Evolutionary conservation across 2,329 filamentous ascomycete species (phyloP).

Genomic region (Cladosporium sp.): DNA sequence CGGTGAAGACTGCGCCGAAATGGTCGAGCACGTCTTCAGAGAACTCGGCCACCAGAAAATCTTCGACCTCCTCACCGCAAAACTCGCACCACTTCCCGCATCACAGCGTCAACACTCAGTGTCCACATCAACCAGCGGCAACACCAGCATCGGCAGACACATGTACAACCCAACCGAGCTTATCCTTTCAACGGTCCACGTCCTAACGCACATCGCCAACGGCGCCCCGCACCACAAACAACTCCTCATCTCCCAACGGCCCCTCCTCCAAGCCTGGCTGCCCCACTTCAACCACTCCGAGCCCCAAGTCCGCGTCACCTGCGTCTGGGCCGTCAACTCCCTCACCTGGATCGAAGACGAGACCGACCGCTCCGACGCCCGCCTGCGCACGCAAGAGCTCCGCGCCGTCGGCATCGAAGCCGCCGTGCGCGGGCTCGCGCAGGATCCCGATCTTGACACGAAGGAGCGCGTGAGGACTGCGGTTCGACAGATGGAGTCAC

Average conservation of each 20-base stretch:
- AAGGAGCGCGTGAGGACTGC: conserved; percentile 81
- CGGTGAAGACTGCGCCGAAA: conserved; percentile 60
- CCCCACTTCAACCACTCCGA: conserved; percentile 73
- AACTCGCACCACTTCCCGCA: conserved; percentile 59
- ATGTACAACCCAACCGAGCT: conserved; percentile 59
- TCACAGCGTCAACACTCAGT: conserved; percentile 27
- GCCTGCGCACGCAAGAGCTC: conserved; percentile 68
- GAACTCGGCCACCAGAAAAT: conserved; percentile 75
- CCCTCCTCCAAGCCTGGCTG: conserved; percentile 71
- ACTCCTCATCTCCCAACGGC: conserved; percentile 73
- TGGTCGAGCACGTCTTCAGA: conserved; percentile 83
- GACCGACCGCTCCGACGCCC: conserved; percentile 64
- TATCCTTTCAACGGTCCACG: conserved; percentile 74
- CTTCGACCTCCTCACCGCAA: conserved; percentile 78
- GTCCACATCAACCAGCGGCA: conserved; percentile 34
- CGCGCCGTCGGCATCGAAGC: conserved; percentile 59
- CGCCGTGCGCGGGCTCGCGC: conserved; percentile 33
- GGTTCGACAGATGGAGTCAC: conserved; percentile 62
- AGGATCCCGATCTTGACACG: conserved; percentile 77
- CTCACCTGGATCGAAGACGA: conserved; percentile 80
- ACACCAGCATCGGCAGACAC: conserved; percentile 44
- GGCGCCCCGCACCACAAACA: conserved; percentile 77
- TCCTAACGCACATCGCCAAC: conserved; percentile 86
- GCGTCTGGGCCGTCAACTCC: conserved; percentile 84
- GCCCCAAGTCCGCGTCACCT: conserved; percentile 71